Base-by-base conservation (phyloP, 1,284 basidiomycete genomes). In the Volvariella volvacea region DNA sequence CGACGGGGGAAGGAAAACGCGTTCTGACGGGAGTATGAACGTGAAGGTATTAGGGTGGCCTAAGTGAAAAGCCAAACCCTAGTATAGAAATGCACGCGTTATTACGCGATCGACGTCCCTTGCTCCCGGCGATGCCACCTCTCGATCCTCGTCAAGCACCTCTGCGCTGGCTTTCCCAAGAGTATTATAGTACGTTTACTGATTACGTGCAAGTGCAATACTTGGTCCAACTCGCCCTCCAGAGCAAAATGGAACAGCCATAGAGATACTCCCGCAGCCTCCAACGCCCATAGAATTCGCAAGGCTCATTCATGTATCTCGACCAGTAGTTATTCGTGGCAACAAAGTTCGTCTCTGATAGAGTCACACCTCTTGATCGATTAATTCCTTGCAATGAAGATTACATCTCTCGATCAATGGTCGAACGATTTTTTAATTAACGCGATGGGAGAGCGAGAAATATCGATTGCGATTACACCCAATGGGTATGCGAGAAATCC, bases 381-480 rank as follows among this genome's bases (percentile, higher is more conserved):
- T n/a, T n/a, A n/a, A n/a, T n/a, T 70, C 34, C 53, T 73, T 54
- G 49, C 12, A 28, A 28, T 12, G 12, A 28, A 70, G 42, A 52
- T 69, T 41, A 63, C 68, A 17, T 69, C 73, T 30, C 54, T 55
- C 17, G 48, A 53, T 30, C 63, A 63, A 30, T 91, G 88, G 88
- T 69, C 75, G 6, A 67, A 86, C 55, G 65, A 74, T 37, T 88
- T 86, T 58, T 71, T 92, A 6, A 53, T 65, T 2, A 51, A 67
- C 6, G 62, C 63, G 39, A 78, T 88, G 71, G 79, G 71, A 1
- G 66, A 78, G 14, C 61, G 58, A 32, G 46, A 54, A 28, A 70
- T 94, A 17, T 83, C 83, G 1, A 78, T 95, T 21, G 88, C 91
- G 1, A 73, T 87, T 20, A 93, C 91, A 1, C 89, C 92, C 0